Percentiles rank a stretch among this genome's conserved stretches.
Evolutionary conservation across 805 yeast genomes (phyloP).

Genomic region (Wickerhamiella lipophila): DNA sequence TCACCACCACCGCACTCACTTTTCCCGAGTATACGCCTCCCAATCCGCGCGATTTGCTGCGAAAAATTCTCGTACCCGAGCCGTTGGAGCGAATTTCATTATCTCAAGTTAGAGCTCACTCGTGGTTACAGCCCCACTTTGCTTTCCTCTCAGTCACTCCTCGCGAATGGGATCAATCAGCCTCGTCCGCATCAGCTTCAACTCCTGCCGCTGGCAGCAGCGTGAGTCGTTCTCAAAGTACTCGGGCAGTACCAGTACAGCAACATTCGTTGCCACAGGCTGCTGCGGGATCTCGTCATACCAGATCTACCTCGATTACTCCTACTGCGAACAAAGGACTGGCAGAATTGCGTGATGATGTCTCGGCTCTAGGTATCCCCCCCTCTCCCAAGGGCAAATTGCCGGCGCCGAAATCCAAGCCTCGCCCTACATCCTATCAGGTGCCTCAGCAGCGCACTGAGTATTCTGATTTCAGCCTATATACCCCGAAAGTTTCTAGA

Average conservation of each 20-base stretch:
- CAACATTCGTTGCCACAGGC: neutral
- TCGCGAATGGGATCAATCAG: constrained; percentile 66
- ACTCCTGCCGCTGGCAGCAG: constrained; percentile 11
- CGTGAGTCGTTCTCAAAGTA: constrained; percentile 6
- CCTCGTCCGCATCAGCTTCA: neutral
- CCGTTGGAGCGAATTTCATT: constrained; percentile 65
- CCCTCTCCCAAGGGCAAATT: constrained; percentile 16
- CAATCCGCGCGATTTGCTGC: constrained; percentile 75
- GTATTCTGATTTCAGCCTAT: constrained; percentile 12
- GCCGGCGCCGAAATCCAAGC: constrained; percentile 21
- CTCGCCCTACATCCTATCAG: constrained; percentile 31
- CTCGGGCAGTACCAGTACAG: constrained; percentile 1
- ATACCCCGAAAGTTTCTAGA: constrained; percentile 23
- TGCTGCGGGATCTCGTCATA: constrained; percentile 6
- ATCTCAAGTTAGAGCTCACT: constrained; percentile 61
- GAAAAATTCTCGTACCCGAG: constrained; percentile 70
- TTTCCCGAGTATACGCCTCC: constrained; percentile 92
- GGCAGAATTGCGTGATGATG: constrained; percentile 15
- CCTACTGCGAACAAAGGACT: constrained; percentile 5
- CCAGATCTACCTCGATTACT: constrained; percentile 9
- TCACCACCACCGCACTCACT: constrained; percentile 79
- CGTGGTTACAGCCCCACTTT: constrained; percentile 79
- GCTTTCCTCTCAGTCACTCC: constrained; percentile 75
- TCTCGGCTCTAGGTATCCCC: constrained; percentile 21
- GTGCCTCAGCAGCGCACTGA: constrained; percentile 5